Evolutionary conservation across 2,329 filamentous ascomycete genomes (phyloP), one percentile per base, ranked within the genome.

Genomic region (Pseudofabraea citricarpa): DNA sequence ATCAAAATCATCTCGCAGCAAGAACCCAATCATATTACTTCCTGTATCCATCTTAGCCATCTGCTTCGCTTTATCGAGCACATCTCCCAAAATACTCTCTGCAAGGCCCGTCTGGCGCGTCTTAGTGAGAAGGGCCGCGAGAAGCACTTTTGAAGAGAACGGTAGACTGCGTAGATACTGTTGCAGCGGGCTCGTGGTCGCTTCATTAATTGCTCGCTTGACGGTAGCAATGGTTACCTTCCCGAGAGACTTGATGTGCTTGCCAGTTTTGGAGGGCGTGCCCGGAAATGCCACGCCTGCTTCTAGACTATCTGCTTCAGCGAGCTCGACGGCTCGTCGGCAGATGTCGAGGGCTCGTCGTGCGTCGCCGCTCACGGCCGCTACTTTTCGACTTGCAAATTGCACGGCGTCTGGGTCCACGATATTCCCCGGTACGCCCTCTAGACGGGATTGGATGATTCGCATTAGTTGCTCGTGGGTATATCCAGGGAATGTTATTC

Each of bases 401-500:
- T 97, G 91, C 39, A 98, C 79, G 12, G 93, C 94, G 59, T 98
- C 93, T 1, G 88, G 72, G 48, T 96, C 89, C 31, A 98, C 91
- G 35, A 98, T 85, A 53, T 90, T 83, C 20, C 89, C 90, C 1
- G 87, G 85, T 1, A 97, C 88, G 42, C 88, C 89, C 59, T 89
- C 82, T 2, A 98, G 77, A 22, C 93, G 85, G n/a, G 90, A 95
- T 59, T 91, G 85, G 51, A 98, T 96, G 59, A 98, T 98, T 54
- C 85, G 86, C 86, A 97, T 95, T 31, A 98, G 77, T 65, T 98
- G 93, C 46, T 93, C 90, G 64, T 98, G 90, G 45, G 90, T 96
- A 65, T 98, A 98, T 18, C 93, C 93, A 0, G 93, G 88, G 57
- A 98, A 98, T 0, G 93, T 96, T 60, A 98, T 96, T 58, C 94